phyloP scores from a whole-genome alignment of 2,329 filamentous ascomycete genomes.

The Arachnopeziza araneosa region DNA sequence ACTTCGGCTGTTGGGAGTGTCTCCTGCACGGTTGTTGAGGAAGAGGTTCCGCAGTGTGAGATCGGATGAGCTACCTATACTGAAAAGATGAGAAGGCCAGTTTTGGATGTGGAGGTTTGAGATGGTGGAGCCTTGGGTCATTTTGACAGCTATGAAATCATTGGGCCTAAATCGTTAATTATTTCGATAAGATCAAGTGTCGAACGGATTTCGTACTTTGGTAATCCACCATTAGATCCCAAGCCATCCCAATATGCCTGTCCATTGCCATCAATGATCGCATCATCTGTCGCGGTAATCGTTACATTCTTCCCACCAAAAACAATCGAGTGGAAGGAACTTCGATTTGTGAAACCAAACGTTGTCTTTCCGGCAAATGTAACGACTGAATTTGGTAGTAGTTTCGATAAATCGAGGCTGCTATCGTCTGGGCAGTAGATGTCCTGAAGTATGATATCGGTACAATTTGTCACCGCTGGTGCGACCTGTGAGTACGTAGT shows the following conservation, averaged over 20 bases:
- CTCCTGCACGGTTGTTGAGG: slow-evolving; percentile 52
- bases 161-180: slow-evolving; percentile 48
- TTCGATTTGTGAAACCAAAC: slow-evolving; percentile 25
- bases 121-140: slow-evolving; percentile 44
- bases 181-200: background rate
- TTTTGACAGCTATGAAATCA: slow-evolving; percentile 46
- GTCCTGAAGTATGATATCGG: slow-evolving; percentile 47
- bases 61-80: slow-evolving; percentile 36
- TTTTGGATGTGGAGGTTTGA: slow-evolving; percentile 46
- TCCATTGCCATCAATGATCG: slow-evolving; percentile 52
- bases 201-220: slow-evolving; percentile 17
- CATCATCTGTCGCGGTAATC: slow-evolving; percentile 46
- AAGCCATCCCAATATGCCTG: slow-evolving; percentile 56
- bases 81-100: slow-evolving; percentile 48
- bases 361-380: slow-evolving; percentile 57
- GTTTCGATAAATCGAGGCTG: slow-evolving; percentile 50
- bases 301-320: slow-evolving; percentile 53
- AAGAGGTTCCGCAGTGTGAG: slow-evolving; percentile 44
- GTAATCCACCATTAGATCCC: slow-evolving; percentile 49
- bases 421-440: slow-evolving; percentile 51
- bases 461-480: slow-evolving; percentile 45
- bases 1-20: slow-evolving; percentile 33
- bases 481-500: slow-evolving; percentile 44
- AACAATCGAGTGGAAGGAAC: slow-evolving; percentile 29
- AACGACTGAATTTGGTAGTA: slow-evolving; percentile 46